Percentiles rank a stretch among this genome's conserved stretches.
Conservation (phyloP, 371 early-diverging fungal genomes). For the Mortierella sp. region DNA sequence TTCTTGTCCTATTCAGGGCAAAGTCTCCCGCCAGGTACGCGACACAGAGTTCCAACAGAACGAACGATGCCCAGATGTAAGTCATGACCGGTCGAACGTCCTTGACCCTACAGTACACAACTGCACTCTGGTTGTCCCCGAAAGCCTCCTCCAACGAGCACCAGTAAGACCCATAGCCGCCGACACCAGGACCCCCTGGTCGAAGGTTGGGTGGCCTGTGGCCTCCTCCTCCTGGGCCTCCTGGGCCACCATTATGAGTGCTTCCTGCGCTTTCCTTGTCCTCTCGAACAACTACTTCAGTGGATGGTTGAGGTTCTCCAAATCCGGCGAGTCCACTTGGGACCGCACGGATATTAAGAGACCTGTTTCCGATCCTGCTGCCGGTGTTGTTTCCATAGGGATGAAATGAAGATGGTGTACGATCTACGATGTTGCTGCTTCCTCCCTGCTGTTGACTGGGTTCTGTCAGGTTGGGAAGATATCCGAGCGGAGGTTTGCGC, state of each 20-base stretch:
- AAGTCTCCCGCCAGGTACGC: slow-evolving; percentile 31
- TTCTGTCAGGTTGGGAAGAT: slow-evolving; percentile 1
- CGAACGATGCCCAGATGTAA: slow-evolving; percentile 28
- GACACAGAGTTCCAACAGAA: slow-evolving; percentile 24
- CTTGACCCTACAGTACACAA: slow-evolving; percentile 32
- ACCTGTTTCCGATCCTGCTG: too few species aligned
- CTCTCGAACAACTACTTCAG: neutral
- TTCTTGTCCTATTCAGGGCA: neutral
- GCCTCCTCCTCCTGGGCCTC: too few species aligned
- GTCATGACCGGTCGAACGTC: slow-evolving; percentile 25
- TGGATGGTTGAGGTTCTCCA: too few species aligned
- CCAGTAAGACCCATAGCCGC: neutral
- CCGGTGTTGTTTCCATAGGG: too few species aligned
- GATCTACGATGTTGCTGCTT: too few species aligned
- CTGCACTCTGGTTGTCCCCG: slow-evolving; percentile 38
- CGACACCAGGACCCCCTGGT: neutral
- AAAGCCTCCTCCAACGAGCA: slow-evolving; percentile 33
- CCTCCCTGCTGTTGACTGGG: neutral
- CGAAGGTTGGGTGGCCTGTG: neutral
- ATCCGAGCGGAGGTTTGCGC: slow-evolving; percentile 15
- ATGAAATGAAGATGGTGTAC: too few species aligned
- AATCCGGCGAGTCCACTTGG: too few species aligned
- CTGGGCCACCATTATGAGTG: too few species aligned
- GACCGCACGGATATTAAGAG: too few species aligned
- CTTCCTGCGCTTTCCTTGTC: neutral